Evolutionary conservation across 441 rosid species (phyloP), one percentile per base, ranked within the genome.

Genomic region (Pelargonium fulgidum): DNA sequence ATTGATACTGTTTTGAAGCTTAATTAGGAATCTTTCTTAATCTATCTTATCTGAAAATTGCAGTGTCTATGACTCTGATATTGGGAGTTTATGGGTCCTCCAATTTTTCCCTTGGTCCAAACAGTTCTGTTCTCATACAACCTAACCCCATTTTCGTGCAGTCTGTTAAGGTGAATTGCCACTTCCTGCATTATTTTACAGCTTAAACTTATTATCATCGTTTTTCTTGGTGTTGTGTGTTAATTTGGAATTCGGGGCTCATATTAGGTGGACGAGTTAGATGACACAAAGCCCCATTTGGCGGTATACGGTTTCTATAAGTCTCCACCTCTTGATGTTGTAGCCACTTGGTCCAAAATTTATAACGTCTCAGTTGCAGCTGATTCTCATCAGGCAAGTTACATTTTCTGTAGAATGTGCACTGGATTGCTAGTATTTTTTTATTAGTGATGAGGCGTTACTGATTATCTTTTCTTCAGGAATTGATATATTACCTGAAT

Each of bases 101-200:
- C 11, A 83, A 66, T 68, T 39, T 84, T 16, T 76, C 58, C 71
- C 67, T 93, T 13, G 99, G 93, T 66, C 96, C 96, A 0, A 80
- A 78, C 70, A 69, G 81, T 11, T 89, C 97, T 0, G 24, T 86
- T 54, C 89, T 91, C 22, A 19, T 85, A 36, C 76, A 82, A 64
- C 86, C 95, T 4, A 89, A 78, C 72, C 78, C 96, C 36, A n/a
- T 88, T 10, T 89, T 93, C 75, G 91, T 93, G 77, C 86, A 87
- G 80, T 73, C 85, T 65, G 41, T 93, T n/a, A 83, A 85, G 96
- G 99, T 93, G 70, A 73, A 70, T 56, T 69, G 22, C 24, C 58
- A 14, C 45, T 75, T 64, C 59, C 44, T 29, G 24, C 72, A 5
- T 61, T 48, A n/a, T 17, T 26, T 62, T 65, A 7, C 7, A 3